phyloP scores from a whole-genome alignment of 768 basidiomycete species.

The Megacollybia marginata region DNA sequence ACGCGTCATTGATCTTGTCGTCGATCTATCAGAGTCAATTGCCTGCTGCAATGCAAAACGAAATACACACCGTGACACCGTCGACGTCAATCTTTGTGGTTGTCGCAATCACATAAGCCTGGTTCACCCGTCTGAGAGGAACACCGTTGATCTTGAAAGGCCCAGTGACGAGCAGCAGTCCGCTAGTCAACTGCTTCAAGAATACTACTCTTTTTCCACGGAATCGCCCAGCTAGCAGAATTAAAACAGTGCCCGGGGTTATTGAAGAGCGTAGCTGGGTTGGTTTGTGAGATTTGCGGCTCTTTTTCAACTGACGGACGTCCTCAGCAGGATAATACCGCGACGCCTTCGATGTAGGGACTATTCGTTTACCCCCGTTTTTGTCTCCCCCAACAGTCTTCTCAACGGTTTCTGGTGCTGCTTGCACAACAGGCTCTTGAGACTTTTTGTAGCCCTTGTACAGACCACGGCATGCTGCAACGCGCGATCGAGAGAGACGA shows the following conservation, averaged over 20 bases:
- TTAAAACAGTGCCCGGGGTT: conserved; percentile 90
- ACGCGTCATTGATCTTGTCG: conserved; percentile 88
- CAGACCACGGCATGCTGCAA: conserved; percentile 73
- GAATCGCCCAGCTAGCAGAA: conserved; percentile 96
- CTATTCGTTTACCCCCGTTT: conserved; percentile 83
- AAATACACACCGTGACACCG: conserved; percentile 55
- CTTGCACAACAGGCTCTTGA: conserved; percentile 52
- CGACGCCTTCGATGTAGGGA: conserved; percentile 80
- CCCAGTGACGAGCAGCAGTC: conserved; percentile 91
- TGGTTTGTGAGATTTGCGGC: conserved; percentile 79
- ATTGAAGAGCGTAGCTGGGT: conserved; percentile 79
- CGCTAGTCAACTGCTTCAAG: conserved; percentile 91
- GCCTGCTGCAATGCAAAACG: conserved; percentile 1
- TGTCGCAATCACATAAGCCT: conserved; percentile 98
- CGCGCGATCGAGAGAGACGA: conserved; percentile 76
- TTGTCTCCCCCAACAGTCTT: conserved; percentile 83
- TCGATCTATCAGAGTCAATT: conserved; percentile 47
- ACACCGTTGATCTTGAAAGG: conserved; percentile 99
- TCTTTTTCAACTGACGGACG: conserved; percentile 84
- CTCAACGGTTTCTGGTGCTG: conserved; percentile 60
- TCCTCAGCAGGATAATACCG: conserved; percentile 96
- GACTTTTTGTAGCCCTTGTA: conserved; percentile 83
- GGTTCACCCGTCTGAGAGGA: conserved; percentile 94
- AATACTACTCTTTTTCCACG: conserved; percentile 97
- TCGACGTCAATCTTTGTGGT: conserved; percentile 87